Evolutionary conservation across 805 yeast species (phyloP), one percentile per base, ranked within the genome.

Genomic region (Candida chilensis): DNA sequence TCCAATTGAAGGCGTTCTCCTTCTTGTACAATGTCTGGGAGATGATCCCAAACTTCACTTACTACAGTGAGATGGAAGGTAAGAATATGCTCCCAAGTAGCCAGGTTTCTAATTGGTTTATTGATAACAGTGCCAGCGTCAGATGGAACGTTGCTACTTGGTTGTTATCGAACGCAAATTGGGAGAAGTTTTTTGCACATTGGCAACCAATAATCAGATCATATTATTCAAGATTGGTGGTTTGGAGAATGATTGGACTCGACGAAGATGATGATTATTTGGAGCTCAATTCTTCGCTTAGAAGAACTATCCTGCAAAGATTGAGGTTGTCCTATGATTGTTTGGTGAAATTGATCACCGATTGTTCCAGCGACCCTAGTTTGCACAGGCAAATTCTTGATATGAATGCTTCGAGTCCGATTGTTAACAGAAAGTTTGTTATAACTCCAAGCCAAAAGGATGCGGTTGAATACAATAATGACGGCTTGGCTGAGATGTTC

Each of bases 121-220:
- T 35, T 2, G 45, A 60, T 34, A 37, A 44, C 4, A 51, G 48
- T 20, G 63, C 60, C 34, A 56, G 74, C 25, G 45, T 67, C 28
- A 62, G 74, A 35, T 57, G 61, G 42, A 69, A 69, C 40, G 52
- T 76, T 31, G 55, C 73, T 4, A 44, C 52, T 13, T 80, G 80
- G 77, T 47, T 83, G 20, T 52, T 79, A 5, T 61, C 71, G 3
- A 47, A 57, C 4, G 40, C 45, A 1, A 54, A 59, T 20, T 83
- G 88, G 79, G 52, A 52, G 20, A 56, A 61, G 28, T 71, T 69
- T 36, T 74, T 85, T 43, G 68, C 77, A 22, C 94, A 86, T 51
- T 86, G 94, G 85, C 71, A 76, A 43, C 87, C 94, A 3, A 50
- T 84, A 12, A 76, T 83, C 16, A 60, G 95, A 21, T 67, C 80